phyloP scores from a whole-genome alignment of 2,329 filamentous ascomycete species.

The Diaporthe ampelina region DNA sequence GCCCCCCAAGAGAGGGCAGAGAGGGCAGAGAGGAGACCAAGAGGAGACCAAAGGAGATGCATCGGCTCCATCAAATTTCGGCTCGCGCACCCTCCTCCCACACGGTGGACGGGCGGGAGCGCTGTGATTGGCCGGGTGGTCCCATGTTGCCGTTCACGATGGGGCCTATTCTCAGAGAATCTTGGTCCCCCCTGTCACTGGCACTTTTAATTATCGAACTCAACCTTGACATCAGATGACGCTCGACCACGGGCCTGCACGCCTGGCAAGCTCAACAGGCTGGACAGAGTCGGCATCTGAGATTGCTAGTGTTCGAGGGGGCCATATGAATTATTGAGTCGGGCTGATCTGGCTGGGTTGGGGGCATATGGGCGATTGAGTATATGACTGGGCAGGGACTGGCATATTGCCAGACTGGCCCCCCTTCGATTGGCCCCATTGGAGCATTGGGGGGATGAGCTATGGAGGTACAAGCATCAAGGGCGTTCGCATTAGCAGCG shows the following conservation, averaged over 20 bases:
- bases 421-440: too few species aligned
- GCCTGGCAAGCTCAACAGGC: not conserved
- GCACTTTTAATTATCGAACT: slow-evolving; percentile 29
- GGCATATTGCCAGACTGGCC: too few species aligned
- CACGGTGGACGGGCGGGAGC: slow-evolving; percentile 6
- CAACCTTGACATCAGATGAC: slow-evolving; percentile 33
- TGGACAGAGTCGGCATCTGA: not conserved
- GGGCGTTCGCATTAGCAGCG: slow-evolving; percentile 24
- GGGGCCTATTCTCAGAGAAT: slow-evolving; percentile 21
- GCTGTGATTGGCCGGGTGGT: slow-evolving; percentile 26
- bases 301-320: slow-evolving; percentile 12
- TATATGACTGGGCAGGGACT: not conserved
- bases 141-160: slow-evolving; percentile 29
- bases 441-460: not conserved
- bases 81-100: slow-evolving; percentile 24
- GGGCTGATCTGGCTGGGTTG: not conserved
- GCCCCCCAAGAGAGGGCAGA: not conserved
- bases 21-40: not conserved
- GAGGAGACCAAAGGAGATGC: slow-evolving; percentile 27
- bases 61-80: slow-evolving; percentile 34
- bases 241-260: slow-evolving; percentile 7
- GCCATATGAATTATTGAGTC: not conserved
- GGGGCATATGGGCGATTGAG: not conserved
- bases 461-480: slow-evolving; percentile 6
- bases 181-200: slow-evolving; percentile 33